phyloP scores from a whole-genome alignment of 2,329 filamentous ascomycete species.

The Fusarium sambucinum region DNA sequence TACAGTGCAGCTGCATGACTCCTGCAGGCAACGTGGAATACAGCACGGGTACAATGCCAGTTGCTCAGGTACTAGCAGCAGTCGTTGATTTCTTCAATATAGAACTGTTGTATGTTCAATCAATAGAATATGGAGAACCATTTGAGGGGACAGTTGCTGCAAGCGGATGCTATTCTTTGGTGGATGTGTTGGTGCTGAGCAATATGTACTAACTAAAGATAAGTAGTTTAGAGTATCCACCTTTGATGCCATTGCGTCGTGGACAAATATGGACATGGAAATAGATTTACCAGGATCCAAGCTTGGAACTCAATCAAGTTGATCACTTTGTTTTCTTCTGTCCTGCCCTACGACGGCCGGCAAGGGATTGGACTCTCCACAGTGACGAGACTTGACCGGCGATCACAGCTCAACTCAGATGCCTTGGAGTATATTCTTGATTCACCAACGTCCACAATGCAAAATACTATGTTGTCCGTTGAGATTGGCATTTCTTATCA shows the following conservation, averaged over 20 bases:
- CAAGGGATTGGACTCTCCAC: conserved; percentile 30
- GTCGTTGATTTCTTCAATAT: background rate
- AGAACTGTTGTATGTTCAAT: background rate
- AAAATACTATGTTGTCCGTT: background rate
- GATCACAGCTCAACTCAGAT: conserved; percentile 25
- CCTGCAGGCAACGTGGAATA: conserved; percentile 3
- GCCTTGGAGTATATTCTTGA: background rate
- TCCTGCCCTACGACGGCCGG: conserved; percentile 28
- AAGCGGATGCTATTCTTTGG: conserved; percentile 14
- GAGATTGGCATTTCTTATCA: background rate
- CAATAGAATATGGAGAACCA: background rate
- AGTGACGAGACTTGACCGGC: conserved; percentile 28
- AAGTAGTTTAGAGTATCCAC: conserved; percentile 2
- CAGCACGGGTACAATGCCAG: background rate
- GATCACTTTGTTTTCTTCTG: conserved; percentile 20
- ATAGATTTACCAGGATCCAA: conserved; percentile 37
- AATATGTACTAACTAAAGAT: background rate
- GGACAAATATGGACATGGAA: conserved; percentile 14
- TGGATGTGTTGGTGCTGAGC: conserved; percentile 11
- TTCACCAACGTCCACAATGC: background rate
- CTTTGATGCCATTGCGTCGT: conserved; percentile 28
- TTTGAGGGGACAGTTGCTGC: background rate
- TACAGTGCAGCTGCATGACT: conserved; percentile 16
- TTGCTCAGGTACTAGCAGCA: background rate
- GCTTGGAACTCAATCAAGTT: conserved; percentile 36